Conservation (phyloP, 2,329 filamentous ascomycete genomes). For the Thermomyces lanuginosus region DNA sequence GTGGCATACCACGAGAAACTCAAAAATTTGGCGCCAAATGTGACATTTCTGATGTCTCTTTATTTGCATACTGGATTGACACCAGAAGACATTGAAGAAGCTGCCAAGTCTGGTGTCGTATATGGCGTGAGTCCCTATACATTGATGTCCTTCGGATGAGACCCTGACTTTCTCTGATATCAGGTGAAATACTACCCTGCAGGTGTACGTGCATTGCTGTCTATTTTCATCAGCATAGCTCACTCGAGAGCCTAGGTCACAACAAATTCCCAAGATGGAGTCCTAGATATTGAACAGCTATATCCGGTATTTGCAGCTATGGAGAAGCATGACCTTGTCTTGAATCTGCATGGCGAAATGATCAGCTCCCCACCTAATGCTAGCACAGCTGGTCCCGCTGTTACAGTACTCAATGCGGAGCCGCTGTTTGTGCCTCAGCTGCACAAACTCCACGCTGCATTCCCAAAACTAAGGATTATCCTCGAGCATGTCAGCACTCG, state of each 20-base stretch:
- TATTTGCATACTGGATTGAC: constrained; percentile 50
- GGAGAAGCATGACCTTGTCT: constrained; percentile 65
- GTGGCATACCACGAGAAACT: constrained; percentile 50
- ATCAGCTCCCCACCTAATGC: constrained; percentile 30
- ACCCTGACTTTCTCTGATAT: constrained; percentile 29
- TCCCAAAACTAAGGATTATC: constrained; percentile 43
- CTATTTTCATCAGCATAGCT: neutral
- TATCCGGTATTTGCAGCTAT: constrained; percentile 66
- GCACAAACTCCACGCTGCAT: constrained; percentile 52
- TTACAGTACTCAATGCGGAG: constrained; percentile 52
- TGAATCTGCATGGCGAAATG: constrained; percentile 90
- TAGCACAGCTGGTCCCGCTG: constrained; percentile 19
- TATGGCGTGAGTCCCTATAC: constrained; percentile 35
- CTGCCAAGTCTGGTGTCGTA: constrained; percentile 52
- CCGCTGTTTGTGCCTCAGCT: constrained; percentile 68
- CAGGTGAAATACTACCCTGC: constrained; percentile 35
- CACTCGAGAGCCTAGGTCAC: constrained; percentile 20
- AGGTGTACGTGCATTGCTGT: constrained; percentile 15
- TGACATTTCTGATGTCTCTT: constrained; percentile 59
- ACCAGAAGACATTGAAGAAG: constrained; percentile 53
- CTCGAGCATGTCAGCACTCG: constrained; percentile 80
- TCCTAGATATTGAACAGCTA: constrained; percentile 28
- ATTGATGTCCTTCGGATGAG: constrained; percentile 12
- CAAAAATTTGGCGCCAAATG: constrained; percentile 41
- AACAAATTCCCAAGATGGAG: constrained; percentile 39